Evolutionary conservation across 2,329 filamentous ascomycete genomes (phyloP).

Genomic region (Pseudocercospora musae): DNA sequence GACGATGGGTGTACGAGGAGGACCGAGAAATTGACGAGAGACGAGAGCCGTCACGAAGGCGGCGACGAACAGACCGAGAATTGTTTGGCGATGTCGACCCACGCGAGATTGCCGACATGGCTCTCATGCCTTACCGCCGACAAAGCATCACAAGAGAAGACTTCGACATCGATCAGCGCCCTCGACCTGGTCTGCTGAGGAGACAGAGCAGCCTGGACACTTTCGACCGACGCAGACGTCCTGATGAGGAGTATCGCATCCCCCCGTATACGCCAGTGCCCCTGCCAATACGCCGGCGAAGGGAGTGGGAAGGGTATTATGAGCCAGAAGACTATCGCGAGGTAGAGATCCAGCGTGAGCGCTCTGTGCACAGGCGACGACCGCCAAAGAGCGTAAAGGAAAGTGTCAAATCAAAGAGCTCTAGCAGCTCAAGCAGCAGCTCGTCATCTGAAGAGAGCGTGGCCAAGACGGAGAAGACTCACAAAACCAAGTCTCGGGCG

Average conservation of each 20-base stretch:
- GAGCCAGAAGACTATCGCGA: constrained; percentile 48
- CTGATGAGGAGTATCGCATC: constrained; percentile 62
- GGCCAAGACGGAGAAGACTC: constrained; percentile 9
- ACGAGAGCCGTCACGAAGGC: constrained; percentile 29
- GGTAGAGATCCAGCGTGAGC: constrained; percentile 47
- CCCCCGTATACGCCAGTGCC: constrained; percentile 67
- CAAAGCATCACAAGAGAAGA: constrained; percentile 53
- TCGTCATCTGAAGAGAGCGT: constrained; percentile 33
- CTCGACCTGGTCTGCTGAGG: constrained; percentile 67
- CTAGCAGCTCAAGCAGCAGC: constrained; percentile 26
- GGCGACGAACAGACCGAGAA: constrained; percentile 41
- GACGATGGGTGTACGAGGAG: constrained; percentile 46
- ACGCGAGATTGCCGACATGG: constrained; percentile 48
- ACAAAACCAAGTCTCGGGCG: constrained; percentile 14
- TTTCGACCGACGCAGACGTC: constrained; percentile 70
- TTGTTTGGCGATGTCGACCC: constrained; percentile 48
- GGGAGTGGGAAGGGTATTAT: constrained; percentile 60
- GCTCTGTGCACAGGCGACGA: constrained; percentile 38
- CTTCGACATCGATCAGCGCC: constrained; percentile 51
- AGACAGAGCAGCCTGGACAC: constrained; percentile 88
- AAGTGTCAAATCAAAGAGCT: constrained; percentile 13
- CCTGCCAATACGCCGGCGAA: constrained; percentile 54
- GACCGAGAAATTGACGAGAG: constrained; percentile 53
- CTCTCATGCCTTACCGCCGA: constrained; percentile 54
- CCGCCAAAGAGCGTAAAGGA: constrained; percentile 22